Evolutionary conservation across 2,329 filamentous ascomycete genomes (phyloP), one percentile per base, ranked within the genome.

Genomic region (Dryadomyces sulphureus): DNA sequence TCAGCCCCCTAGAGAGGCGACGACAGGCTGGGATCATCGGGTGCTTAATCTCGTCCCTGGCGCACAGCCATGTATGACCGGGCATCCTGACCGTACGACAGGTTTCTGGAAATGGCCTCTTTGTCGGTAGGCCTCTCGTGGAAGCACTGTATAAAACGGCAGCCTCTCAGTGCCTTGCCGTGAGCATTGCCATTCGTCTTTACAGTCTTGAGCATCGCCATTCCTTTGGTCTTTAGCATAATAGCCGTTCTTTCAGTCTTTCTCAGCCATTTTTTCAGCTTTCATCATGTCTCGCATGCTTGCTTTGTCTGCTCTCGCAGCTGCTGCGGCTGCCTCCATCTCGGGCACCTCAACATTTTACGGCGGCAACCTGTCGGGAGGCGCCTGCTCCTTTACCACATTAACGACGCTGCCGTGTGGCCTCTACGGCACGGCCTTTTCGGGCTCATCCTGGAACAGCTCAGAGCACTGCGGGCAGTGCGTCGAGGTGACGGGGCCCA

Each of bases 391-490:
- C 16, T 32, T 32, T 14, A 12, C 27, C 4, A 32, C 27, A 9
- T 32, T n/a, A n/a, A n/a, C 11, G 9, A 32, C 27, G 3, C 27
- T 32, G 27, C 27, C 27, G 27, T 32, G 9, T 14, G 27, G 27
- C 27, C 11, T 32, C 9, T 32, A 32, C 11, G 27, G 27, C 11
- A 32, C 27, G 9, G 27, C 27, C 2, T 67, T 78, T 42, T 75
- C 77, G 1, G 69, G 68, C 35, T 61, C 66, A 3, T 70, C 69
- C 52, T 84, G 79, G 79, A 59, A 68, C 43, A 60, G 58, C 44
- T 67, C 70, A 2, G 67, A 63, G 38, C 65, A 73, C 51, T 84
- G 80, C 54, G 79, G 80, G 52, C 63, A 67, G 17, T 84, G 80
- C 52, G 62, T 83, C 12, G 59, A 68, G 45, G 75, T 84, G 30